Evolutionary conservation across 2,329 filamentous ascomycete genomes (phyloP).

Genomic region (Trichoderma gracile): DNA sequence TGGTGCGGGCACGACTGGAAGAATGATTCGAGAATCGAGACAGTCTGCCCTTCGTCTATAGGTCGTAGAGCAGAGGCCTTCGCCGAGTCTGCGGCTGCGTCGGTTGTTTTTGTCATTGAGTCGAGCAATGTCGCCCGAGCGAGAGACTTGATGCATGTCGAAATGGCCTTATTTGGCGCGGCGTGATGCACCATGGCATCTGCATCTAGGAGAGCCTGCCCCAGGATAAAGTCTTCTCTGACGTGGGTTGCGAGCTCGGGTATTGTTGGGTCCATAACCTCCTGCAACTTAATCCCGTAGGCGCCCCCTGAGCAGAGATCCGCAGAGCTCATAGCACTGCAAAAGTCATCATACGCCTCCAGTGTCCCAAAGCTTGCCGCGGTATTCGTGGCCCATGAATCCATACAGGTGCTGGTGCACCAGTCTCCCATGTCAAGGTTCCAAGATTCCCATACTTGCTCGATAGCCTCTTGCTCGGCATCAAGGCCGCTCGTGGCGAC

Average conservation of each 20-base stretch:
- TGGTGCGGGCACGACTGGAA: conserved; percentile 35
- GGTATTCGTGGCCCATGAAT: conserved; percentile 41
- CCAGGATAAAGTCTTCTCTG: conserved; percentile 54
- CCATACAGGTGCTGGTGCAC: conserved; percentile 45
- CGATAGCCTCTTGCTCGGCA: conserved; percentile 62
- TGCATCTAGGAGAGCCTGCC: conserved; percentile 51
- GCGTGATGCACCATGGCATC: conserved; percentile 39
- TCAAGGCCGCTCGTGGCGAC: conserved; percentile 41
- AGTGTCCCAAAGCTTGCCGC: conserved; percentile 39
- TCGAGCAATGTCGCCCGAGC: conserved; percentile 7
- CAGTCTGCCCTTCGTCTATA: conserved; percentile 39
- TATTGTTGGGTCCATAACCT: conserved; percentile 61
- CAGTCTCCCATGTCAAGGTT: conserved; percentile 62
- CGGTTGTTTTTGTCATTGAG: neutral
- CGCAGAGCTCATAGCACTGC: conserved; percentile 63
- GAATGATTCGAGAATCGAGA: conserved; percentile 43
- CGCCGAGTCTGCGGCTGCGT: neutral
- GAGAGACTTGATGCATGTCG: conserved; percentile 36
- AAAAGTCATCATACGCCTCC: conserved; percentile 53
- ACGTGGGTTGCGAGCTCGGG: conserved; percentile 54
- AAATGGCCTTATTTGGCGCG: conserved; percentile 33
- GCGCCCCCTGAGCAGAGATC: conserved; percentile 59
- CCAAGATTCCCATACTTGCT: conserved; percentile 69
- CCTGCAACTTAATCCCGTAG: conserved; percentile 49
- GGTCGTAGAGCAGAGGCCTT: conserved; percentile 29